Base-by-base conservation (phyloP, 2,329 filamentous ascomycete genomes). In the Thielaviopsis ethacetica region DNA sequence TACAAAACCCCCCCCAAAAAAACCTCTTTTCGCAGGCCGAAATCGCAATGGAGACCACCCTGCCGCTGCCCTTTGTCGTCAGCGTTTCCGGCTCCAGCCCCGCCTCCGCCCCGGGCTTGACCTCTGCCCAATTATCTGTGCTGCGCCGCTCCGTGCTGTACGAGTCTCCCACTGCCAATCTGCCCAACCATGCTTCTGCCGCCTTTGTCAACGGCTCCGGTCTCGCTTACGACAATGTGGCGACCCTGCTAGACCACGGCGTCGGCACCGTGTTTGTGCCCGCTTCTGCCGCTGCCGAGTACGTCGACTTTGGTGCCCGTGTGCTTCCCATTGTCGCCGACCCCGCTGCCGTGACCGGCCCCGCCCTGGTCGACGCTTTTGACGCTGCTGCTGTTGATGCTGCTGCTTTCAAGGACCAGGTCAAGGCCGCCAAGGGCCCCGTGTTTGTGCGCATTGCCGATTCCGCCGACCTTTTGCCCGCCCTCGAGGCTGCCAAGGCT, bases 231-330 rank as follows among this genome's bases (percentile, higher is more conserved):
- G 74, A 76, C 59, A 85, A 90, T 64, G 76, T 97, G 41, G 73
- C 91, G 58, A 80, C 86, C 53, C 77, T 97, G 41, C 81, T 98
- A 59, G 88, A 98, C 69, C 81, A 83, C 63, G 93, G 93, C 61
- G 89, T 90, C 6, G 81, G 83, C 57, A 93, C 85, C 68, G 85
- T 93, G 62, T 93, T 97, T 69, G 86, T 95, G 56, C 79, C 79
- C 19, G 79, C 83, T 54, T 77, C 83, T 59, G 85, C 89, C 68
- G 74, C 94, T 57, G 74, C 76, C 9, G 72, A 76, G 56, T 79
- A 80, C 61, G 70, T 75, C 54, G 75, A 78, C 63, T 82, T 80
- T 63, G 79, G 77, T 51, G 72, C 75, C 51, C 75, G 82, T 60
- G 76, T 84, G 26, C 73, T 79, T 21, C 77, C 80, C 1, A 71